Evolutionary conservation across 1,284 basidiomycete genomes (phyloP), one percentile per base, ranked within the genome.

Genomic region (Ceratobasidium sp.): DNA sequence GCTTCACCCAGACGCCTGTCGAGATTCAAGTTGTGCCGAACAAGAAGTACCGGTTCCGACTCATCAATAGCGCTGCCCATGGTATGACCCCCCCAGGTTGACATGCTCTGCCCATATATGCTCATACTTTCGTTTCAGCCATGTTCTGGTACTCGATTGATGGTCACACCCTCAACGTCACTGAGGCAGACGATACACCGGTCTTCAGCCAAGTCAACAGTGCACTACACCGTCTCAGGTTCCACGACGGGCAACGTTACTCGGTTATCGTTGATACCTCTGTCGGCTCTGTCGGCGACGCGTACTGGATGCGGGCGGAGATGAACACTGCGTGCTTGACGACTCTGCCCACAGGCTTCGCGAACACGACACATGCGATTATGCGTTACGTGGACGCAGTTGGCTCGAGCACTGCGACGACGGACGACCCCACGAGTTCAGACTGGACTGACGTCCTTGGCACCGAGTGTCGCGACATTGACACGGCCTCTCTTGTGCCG

Each of bases 171-270:
- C 48, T 79, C 1, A 73, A 75, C 22, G 59, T 78, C 61, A 72
- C 68, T 56, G 68, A 72, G 31, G 68, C 68, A 8, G 68, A 72
- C 39, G 68, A 72, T 56, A 72, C 68, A 9, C 41, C 41, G 1
- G 22, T 72, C 56, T 72, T 59, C 68, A 72, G 56, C 37, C 54
- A 72, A n/a, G 29, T 56, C 3, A 72, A 72, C 56, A 72, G 68
- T 54, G 68, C 68, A 13, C 43, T 72, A 2, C 68, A 72, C 43
- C 54, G 68, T 24, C 56, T 86, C 54, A 81, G 79, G 13, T 72
- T 86, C 62, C 82, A 83, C 56, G 81, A 85, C 22, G 84, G 84
- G 6, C 86, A 87, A 78, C 79, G 85, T 24, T 86, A 86, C 77
- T 84, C 83, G 37, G 85, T 86, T 58, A 79, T 87, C n/a, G 77